Evolutionary conservation across 371 early-diverging fungal species (phyloP).

Genomic region (Lichtheimia hyalospora): DNA sequence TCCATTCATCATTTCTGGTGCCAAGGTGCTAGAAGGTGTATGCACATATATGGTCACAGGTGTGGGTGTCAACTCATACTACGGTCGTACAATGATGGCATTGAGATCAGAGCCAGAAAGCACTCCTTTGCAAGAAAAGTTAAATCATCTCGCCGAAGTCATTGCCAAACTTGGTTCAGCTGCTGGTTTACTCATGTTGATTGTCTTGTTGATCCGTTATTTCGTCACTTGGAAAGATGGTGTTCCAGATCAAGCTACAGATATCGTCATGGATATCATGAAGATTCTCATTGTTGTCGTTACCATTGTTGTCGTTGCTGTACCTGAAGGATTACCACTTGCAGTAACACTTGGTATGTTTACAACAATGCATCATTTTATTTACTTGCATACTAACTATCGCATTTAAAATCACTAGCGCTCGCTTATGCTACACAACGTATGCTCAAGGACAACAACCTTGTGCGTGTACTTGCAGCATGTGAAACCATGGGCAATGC

Average conservation of each 20-base stretch:
- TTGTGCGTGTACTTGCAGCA: constrained; percentile 86
- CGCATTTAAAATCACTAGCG: constrained; percentile 33
- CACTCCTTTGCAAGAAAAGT: constrained; percentile 76
- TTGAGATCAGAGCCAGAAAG: constrained; percentile 56
- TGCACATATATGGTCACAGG: constrained; percentile 71
- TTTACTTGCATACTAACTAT: not conserved
- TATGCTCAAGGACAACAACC: constrained; percentile 89
- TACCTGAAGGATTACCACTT: constrained; percentile 80
- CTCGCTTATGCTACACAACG: constrained; percentile 75
- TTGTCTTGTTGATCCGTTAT: constrained; percentile 63
- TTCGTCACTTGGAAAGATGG: constrained; percentile 46
- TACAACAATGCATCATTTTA: not conserved
- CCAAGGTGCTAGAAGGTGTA: constrained; percentile 79
- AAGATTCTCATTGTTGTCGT: constrained; percentile 70
- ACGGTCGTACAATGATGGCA: constrained; percentile 82
- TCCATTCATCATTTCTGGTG: constrained; percentile 76
- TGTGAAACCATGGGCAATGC: constrained; percentile 97
- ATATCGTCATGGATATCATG: constrained; percentile 55
- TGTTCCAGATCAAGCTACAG: constrained; percentile 28
- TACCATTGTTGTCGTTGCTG: constrained; percentile 80
- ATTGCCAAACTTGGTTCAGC: constrained; percentile 75
- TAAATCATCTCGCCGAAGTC: constrained; percentile 64
- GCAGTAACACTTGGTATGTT: constrained; percentile 65
- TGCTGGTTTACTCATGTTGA: constrained; percentile 66
- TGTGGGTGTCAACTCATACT: constrained; percentile 72